Base-by-base conservation (phyloP, 2,329 filamentous ascomycete species). In the Penicillium sumatraense region DNA sequence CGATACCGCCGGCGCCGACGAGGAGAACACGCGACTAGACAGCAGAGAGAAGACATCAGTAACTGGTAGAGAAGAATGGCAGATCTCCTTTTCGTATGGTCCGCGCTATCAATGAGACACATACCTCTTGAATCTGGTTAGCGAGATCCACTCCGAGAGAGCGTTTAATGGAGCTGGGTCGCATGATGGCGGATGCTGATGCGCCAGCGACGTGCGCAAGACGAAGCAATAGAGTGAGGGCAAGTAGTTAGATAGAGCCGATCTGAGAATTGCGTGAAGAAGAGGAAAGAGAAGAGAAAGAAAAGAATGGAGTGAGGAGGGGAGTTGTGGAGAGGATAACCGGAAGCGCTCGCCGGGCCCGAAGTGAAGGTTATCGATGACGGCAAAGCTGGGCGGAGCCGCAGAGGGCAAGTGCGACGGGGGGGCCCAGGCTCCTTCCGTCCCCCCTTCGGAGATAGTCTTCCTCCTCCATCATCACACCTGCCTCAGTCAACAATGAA, bases 1-100 rank as follows among this genome's bases (percentile, higher is more conserved):
- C 95, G 71, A 99, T 99, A 59, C 95, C 95, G 59, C 95, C 95
- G 53, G 95, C 95, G 68, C 95, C 95, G 54, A 99, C 93, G 81
- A 99, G 91, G 55, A 99, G 83, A 50, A 97, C 89, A 60, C 88
- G 89, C 58, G 91, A 85, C 92, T 96, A 76, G 57, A 61, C 54
- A 8, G 24, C 23, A n/a, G n/a, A 41, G 14, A 42, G n/a, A n/a
- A 40, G 20, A 14, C 14, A 54, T 62, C 29, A 64, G 57, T 24
- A 49, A n/a, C 40, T 8, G 38, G n/a, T n/a, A n/a, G n/a, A n/a
- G n/a, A n/a, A 24, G 7, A 20, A 10, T 18, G 27, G 6, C 18
- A 27, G 3, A 11, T 20, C 38, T 3, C 8, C 1, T 16, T 5
- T 9, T 6, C 13, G 14, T 6, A 7, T 26, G 7, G 13, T 44